phyloP scores from a whole-genome alignment of 2,329 filamentous ascomycete species.

The Aspergillus pseudoterreus region DNA sequence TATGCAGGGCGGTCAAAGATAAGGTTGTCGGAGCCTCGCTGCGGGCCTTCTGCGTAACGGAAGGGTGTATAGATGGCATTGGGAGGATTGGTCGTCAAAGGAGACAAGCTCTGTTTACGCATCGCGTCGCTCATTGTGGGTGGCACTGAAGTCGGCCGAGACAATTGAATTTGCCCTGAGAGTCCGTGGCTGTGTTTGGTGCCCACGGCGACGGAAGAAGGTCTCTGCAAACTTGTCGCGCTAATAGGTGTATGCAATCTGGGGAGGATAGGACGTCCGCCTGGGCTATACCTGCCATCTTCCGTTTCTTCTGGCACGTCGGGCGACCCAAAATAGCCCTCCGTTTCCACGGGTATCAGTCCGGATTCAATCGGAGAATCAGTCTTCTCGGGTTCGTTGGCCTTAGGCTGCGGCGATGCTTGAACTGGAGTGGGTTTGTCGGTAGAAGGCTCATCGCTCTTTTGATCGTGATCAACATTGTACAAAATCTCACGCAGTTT shows the following conservation, averaged over 20 bases:
- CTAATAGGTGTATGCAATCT: slow-evolving; percentile 19
- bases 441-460: slow-evolving; percentile 14
- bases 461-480: slow-evolving; percentile 43
- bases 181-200: slow-evolving; percentile 5
- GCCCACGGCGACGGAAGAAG: slow-evolving; percentile 22
- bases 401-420: slow-evolving; percentile 5
- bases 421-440: slow-evolving; percentile 9
- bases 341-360: slow-evolving; percentile 31
- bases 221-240: slow-evolving; percentile 19
- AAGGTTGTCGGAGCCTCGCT: slow-evolving; percentile 38
- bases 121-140: slow-evolving; percentile 18
- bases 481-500: slow-evolving; percentile 48
- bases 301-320: slow-evolving; percentile 17
- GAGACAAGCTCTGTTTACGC: slow-evolving; percentile 22
- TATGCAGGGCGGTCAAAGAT: slow-evolving; percentile 40
- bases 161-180: slow-evolving; percentile 3
- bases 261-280: slow-evolving; percentile 48
- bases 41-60: slow-evolving; percentile 41
- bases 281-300: slow-evolving; percentile 49
- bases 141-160: slow-evolving; percentile 24
- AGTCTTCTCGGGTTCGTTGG: slow-evolving; percentile 4
- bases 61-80: slow-evolving; percentile 44
- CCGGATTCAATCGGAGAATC: slow-evolving; percentile 26
- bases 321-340: slow-evolving; percentile 13
- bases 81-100: slow-evolving; percentile 35